Evolutionary conservation across 352 stramenopile genomes (phyloP), one percentile per base, ranked within the genome.

Genomic region (Phytopythium chamaehyphon): DNA sequence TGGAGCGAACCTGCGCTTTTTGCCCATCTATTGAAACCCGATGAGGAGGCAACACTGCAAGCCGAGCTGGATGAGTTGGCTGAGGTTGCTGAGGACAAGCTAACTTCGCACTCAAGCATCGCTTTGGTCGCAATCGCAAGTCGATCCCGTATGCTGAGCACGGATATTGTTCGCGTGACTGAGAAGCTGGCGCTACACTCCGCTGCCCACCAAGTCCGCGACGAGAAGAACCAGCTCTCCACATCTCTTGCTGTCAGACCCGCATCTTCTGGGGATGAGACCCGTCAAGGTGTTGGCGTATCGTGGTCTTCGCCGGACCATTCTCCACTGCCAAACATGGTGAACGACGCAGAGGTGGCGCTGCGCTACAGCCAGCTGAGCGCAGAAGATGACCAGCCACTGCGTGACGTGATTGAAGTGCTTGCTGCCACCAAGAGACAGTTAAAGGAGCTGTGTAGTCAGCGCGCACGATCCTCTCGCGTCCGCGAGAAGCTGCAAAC

Each of bases 401-500:
- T 88, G 31, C 73, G 76, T 22, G 79, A 90, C 45, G 50, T 90
- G 33, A 64, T 87, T 8, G 70, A 84, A 47, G 76, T 90, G 33
- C 48, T 90, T 18, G 68, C 64, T 6, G 82, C 78, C 16, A 88
- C 74, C 15, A 76, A 68, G 43, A 40, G 56, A 16, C 49, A 71
- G 9, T 61, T 76, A 40, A 57, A 71, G 36, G 64, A 86, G 22
- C 63, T 90, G 40, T 83, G 69, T 21, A 58, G 59, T 2, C 74
- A 82, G 38, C 64, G 74, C 42, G 67, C 74, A 1, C 64, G 79
- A 9, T 90, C 79, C n/a, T 74, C 71, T 16, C 79, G 79, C 9
- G 73, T 88, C 48, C 79, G 79, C 18, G 71, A 86, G 47, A 90
- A 90, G 50, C 53, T 87, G 23, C 79, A 90, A 55, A 52, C 51